Percentiles rank a stretch among this genome's conserved stretches.
Evolutionary conservation across 2,329 filamentous ascomycete species (phyloP).

Genomic region (Calonectria pseudoreteaudii): DNA sequence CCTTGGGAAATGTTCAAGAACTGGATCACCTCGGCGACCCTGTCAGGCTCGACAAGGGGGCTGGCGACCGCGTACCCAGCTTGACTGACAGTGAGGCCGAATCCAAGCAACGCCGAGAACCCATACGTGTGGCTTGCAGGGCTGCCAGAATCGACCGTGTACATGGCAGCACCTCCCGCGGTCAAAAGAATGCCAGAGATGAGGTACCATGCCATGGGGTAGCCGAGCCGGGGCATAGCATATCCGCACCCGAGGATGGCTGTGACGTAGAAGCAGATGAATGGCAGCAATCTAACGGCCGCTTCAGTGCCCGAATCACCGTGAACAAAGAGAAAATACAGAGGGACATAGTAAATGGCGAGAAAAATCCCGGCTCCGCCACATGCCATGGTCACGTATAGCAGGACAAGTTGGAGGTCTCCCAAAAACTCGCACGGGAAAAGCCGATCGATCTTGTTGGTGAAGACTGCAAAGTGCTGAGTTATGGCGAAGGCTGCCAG

Average conservation of each 20-base stretch:
- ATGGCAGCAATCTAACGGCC: constrained; percentile 34
- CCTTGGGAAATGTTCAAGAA: constrained; percentile 31
- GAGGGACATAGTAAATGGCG: constrained; percentile 28
- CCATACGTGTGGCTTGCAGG: constrained; percentile 34
- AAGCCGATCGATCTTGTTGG: constrained; percentile 47
- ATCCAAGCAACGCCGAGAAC: constrained; percentile 28
- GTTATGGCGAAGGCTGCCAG: constrained; percentile 47
- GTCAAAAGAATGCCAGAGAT: constrained; percentile 21
- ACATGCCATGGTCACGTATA: constrained; percentile 31
- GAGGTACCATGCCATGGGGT: constrained; percentile 23
- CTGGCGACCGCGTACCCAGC: constrained; percentile 22
- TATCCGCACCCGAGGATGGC: constrained; percentile 28
- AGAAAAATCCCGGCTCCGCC: constrained; percentile 27
- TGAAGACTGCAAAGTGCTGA: constrained; percentile 53
- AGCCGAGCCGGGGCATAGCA: constrained; percentile 27
- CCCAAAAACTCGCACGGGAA: constrained; percentile 45
- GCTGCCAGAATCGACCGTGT: constrained; percentile 21
- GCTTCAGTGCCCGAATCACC: constrained; percentile 32
- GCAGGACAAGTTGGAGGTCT: constrained; percentile 38
- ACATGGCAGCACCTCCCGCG: constrained; percentile 19
- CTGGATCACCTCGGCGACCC: constrained; percentile 26
- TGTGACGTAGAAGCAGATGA: constrained; percentile 31
- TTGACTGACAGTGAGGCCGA: constrained; percentile 29
- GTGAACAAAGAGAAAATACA: constrained; percentile 36
- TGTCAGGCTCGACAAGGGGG: constrained; percentile 12